phyloP scores from a whole-genome alignment of 164 flowering plant genomes.

The Berberis vulgaris region DNA sequence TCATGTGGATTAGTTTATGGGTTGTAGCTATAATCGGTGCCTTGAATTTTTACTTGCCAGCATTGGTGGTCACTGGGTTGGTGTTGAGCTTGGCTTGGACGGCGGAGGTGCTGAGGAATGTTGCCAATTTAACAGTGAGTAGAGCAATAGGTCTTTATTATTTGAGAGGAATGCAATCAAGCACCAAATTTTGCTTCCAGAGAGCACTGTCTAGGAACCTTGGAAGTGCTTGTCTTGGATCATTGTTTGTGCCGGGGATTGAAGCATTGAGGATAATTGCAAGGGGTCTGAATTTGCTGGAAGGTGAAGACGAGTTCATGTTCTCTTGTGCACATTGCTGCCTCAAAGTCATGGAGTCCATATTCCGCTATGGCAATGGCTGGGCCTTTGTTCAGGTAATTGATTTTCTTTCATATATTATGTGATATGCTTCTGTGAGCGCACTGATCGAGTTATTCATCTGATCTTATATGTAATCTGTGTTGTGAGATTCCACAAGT shows the following conservation, averaged over 20 bases:
- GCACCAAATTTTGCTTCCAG: constrained; percentile 65
- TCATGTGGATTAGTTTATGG: constrained; percentile 83
- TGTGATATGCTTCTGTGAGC: neutral
- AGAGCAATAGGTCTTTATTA: constrained; percentile 73
- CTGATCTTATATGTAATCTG: neutral
- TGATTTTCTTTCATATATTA: neutral
- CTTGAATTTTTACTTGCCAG: constrained; percentile 54
- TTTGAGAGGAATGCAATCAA: constrained; percentile 82
- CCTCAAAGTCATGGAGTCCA: constrained; percentile 65
- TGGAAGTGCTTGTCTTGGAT: constrained; percentile 88
- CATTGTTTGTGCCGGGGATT: constrained; percentile 72
- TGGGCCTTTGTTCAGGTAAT: constrained; percentile 95
- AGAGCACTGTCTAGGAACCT: constrained; percentile 68
- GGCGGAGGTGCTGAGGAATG: constrained; percentile 81
- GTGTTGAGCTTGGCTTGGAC: constrained; percentile 77
- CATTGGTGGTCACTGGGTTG: constrained; percentile 47
- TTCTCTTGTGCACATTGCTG: constrained; percentile 96
- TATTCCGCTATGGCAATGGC: constrained; percentile 73
- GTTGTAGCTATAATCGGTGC: constrained; percentile 75
- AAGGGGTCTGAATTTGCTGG: constrained; percentile 65
- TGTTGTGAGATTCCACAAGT: no score
- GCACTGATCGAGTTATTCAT: neutral
- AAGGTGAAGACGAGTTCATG: constrained; percentile 97
- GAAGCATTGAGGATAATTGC: constrained; percentile 77
- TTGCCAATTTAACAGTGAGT: constrained; percentile 68